Conservation (phyloP, 352 stramenopile species). For the Pythium diclinum region DNA sequence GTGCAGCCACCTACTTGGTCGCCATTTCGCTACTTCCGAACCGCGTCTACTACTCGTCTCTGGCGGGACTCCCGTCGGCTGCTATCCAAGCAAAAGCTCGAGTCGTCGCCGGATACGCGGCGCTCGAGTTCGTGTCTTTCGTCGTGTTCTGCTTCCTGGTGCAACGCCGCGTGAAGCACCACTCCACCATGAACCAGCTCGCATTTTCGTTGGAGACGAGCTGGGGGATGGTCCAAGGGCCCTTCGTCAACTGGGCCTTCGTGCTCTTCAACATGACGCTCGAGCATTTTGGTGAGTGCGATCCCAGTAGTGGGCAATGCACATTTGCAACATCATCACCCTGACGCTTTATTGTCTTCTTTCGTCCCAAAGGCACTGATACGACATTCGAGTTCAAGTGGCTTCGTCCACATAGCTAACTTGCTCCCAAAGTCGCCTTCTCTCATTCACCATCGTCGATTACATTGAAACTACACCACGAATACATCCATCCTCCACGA, state of each 20-base stretch:
- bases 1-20: background rate
- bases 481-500: no score
- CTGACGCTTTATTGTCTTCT: no score
- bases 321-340: no score
- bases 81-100: background rate
- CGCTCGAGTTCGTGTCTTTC: slow-evolving; percentile 7
- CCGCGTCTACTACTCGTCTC: slow-evolving; percentile 11
- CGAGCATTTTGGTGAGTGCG: slow-evolving; percentile 8
- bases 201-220: slow-evolving; percentile 35
- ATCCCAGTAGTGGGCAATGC: no score
- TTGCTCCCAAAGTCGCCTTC: background rate
- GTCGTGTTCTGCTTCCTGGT: slow-evolving; percentile 1
- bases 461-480: no score
- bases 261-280: slow-evolving; percentile 9
- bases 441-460: no score
- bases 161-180: background rate
- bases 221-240: slow-evolving; percentile 13
- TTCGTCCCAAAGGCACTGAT: slow-evolving; percentile 3
- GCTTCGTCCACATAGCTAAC: background rate
- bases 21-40: background rate
- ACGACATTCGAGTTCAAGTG: slow-evolving; percentile 19
- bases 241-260: slow-evolving; percentile 21
- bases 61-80: background rate
- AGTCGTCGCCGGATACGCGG: background rate
- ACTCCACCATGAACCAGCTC: slow-evolving; percentile 18